phyloP scores from a whole-genome alignment of 805 yeast species.

The Pichia sporocuriosa region DNA sequence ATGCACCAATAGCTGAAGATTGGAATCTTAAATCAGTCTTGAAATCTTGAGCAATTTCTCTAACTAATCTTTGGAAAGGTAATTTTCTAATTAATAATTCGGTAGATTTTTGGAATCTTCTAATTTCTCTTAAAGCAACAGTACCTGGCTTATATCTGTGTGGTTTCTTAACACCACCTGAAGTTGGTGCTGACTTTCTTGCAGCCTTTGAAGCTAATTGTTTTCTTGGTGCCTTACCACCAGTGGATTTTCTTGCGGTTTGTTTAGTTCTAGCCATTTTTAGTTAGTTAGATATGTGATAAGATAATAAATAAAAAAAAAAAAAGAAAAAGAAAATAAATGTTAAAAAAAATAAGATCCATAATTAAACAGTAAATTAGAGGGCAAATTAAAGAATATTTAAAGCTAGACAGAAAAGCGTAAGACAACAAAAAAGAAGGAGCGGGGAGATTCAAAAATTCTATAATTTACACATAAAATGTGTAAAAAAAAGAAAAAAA shows the following conservation, averaged over 20 bases:
- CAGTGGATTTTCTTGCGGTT: slow-evolving; percentile 91
- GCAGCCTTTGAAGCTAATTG: slow-evolving; percentile 90
- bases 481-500: not conserved
- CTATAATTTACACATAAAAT: no score
- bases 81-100: slow-evolving; percentile 91
- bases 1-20: slow-evolving; percentile 94
- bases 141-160: slow-evolving; percentile 98
- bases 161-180: slow-evolving; percentile 91
- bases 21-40: slow-evolving; percentile 93
- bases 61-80: slow-evolving; percentile 94
- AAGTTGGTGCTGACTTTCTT: slow-evolving; percentile 86
- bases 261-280: slow-evolving; percentile 88
- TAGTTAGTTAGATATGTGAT: slow-evolving; percentile 3
- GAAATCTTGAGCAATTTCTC: slow-evolving; percentile 94
- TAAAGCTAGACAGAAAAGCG: not conserved
- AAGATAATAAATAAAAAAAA: not conserved
- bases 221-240: slow-evolving; percentile 96
- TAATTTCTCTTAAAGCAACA: slow-evolving; percentile 92
- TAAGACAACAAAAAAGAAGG: no score
- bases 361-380: not conserved
- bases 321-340: not conserved
- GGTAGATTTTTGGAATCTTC: slow-evolving; percentile 96
- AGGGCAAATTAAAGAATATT: not conserved
- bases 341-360: not conserved
- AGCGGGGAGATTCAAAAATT: no score